Conservation (phyloP, 306 rosid species). For the Ammopiptanthus mongolicus region DNA sequence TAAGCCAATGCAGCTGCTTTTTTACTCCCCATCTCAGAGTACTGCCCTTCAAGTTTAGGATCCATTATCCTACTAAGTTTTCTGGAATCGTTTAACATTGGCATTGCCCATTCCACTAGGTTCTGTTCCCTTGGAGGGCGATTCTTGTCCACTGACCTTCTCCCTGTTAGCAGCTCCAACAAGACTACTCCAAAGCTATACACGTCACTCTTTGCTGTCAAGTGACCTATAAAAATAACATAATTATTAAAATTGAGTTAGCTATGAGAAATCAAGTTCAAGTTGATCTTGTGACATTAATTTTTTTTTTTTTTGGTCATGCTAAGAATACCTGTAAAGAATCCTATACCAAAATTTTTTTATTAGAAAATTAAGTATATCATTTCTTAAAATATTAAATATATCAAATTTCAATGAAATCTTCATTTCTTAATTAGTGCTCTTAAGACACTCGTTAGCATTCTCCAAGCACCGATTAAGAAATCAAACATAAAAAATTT, state of each 20-base stretch:
- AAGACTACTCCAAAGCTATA: conserved; percentile 89
- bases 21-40: conserved; percentile 58
- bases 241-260: neutral
- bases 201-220: conserved; percentile 90
- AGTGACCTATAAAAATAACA: conserved; percentile 51
- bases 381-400: too few relatives aligned
- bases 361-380: too few relatives aligned
- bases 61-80: conserved; percentile 64
- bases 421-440: too few relatives aligned
- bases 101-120: conserved; percentile 81
- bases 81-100: conserved; percentile 64
- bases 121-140: conserved; percentile 64
- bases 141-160: conserved; percentile 66
- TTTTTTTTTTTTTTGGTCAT: too few relatives aligned
- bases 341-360: too few relatives aligned
- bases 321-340: too few relatives aligned
- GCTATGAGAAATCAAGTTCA: neutral
- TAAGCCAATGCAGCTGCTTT: conserved; percentile 86
- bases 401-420: too few relatives aligned
- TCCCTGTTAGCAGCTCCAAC: conserved; percentile 70
- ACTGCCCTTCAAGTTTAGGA: conserved; percentile 72
- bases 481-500: too few relatives aligned
- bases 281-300: neutral
- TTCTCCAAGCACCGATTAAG: too few relatives aligned
- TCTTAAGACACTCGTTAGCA: too few relatives aligned